A percentile compares a stretch with the other conserved stretches of the same genome.
Evolutionary conservation across 345 rosid genomes (phyloP).

Genomic region (Trapa bicornis): DNA sequence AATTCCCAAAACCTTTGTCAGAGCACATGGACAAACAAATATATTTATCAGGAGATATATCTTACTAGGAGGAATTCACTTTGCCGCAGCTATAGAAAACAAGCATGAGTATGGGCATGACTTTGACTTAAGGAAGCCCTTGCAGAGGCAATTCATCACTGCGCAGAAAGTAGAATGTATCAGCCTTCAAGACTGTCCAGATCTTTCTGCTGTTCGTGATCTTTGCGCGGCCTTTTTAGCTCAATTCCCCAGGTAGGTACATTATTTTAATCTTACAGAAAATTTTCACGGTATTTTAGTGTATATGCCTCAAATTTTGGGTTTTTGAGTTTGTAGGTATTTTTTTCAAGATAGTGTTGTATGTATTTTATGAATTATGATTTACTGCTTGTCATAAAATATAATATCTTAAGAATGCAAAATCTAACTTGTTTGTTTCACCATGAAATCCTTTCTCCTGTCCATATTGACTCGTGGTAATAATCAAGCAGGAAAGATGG

Average conservation of each 20-base stretch:
- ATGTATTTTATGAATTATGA: neutral
- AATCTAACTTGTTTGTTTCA: neutral
- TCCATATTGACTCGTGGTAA: slow-evolving; percentile 4
- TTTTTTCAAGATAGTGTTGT: neutral
- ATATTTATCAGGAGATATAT: neutral
- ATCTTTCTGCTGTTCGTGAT: slow-evolving; percentile 39
- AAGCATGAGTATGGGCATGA: slow-evolving; percentile 63
- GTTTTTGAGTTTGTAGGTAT: neutral
- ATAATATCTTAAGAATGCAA: neutral
- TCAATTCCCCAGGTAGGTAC: slow-evolving; percentile 45
- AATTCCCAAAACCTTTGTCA: neutral
- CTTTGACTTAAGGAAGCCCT: slow-evolving; percentile 86
- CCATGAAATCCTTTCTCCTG: neutral
- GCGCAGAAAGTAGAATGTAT: slow-evolving; percentile 43
- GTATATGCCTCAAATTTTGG: neutral
- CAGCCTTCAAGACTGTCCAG: slow-evolving; percentile 48
- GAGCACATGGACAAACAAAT: neutral
- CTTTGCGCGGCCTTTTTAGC: slow-evolving; percentile 51
- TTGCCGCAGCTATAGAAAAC: slow-evolving; percentile 27
- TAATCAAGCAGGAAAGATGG: slow-evolving; percentile 36
- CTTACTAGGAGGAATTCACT: slow-evolving; percentile 2
- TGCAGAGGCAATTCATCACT: slow-evolving; percentile 54
- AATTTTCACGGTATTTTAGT: neutral
- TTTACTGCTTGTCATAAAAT: neutral
- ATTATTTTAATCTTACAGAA: slow-evolving; percentile 6